Evolutionary conservation across 2,329 filamentous ascomycete species (phyloP), one percentile per base, ranked within the genome.

Genomic region (Malbranchea zuffiana): DNA sequence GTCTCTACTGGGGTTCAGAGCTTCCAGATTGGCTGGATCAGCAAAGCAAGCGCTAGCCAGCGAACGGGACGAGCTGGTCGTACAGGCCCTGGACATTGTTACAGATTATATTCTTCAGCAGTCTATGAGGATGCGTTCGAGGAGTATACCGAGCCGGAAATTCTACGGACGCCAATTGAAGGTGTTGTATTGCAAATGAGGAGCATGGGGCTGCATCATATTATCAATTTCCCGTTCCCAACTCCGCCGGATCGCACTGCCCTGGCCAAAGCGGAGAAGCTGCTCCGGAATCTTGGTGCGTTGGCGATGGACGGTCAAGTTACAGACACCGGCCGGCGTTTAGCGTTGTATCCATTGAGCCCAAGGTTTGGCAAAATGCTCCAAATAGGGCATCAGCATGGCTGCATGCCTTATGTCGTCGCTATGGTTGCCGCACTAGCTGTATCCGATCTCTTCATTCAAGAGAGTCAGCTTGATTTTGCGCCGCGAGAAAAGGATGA

Each of bases 21-120:
- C 53, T 98, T 94, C 55, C 82, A 94, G 50, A 75, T 98, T 36
- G 81, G 82, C 26, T 98, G 88, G 85, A 92, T 96, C 55, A 95
- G 87, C 65, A 96, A 98, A 63, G 90, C 90, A 18, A 93, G 85
- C 56, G 88, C 90, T 5, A 82, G 79, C 47, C 90, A 98, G 60
- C 75, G 90, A 56, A 78, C 85, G 41, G 90, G 90, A 62, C 84
- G 90, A 71, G 90, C 90, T 40, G 90, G 92, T 45, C 80, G 90
- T 68, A 98, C 88, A 3, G 88, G 86, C 0, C 87, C 90, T 1
- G 90, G 90, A 5, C 92, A 98, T 60, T 96, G 88, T 61, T 98
- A 95, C 63, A 71, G 86, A 39, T 63, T 98, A 3, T 98, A 94
- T 61, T 95, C 87, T 0, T 94, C 86, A 8, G 90, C 90, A 0